Conservation (phyloP, 805 yeast species). For the Myxozyma udenii region DNA sequence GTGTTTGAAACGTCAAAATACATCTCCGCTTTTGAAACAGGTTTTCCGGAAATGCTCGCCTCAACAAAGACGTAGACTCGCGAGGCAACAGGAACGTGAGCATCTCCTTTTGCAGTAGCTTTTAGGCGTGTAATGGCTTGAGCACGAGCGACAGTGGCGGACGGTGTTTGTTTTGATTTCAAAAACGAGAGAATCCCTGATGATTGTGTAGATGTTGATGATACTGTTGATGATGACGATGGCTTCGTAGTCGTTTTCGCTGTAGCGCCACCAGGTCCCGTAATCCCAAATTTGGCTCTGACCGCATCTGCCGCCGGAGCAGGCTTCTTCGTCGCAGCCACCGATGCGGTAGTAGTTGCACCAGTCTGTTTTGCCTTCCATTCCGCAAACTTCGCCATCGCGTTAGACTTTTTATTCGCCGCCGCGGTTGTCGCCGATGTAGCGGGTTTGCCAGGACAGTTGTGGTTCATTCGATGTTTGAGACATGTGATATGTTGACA, state of each 20-base stretch:
- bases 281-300: not conserved
- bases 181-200: slow-evolving; percentile 5
- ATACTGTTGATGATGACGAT: not conserved
- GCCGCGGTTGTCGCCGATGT: not conserved
- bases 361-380: slow-evolving; percentile 22
- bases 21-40: slow-evolving; percentile 34
- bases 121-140: slow-evolving; percentile 44
- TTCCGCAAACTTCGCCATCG: slow-evolving; percentile 28
- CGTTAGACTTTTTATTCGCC: slow-evolving; percentile 12
- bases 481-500: slow-evolving; percentile 43
- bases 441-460: slow-evolving; percentile 24
- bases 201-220: not conserved
- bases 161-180: slow-evolving; percentile 11
- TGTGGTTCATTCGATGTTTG: slow-evolving; percentile 29
- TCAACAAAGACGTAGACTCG: slow-evolving; percentile 50
- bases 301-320: not conserved
- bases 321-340: not conserved
- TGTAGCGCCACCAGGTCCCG: not conserved
- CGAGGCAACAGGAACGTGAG: slow-evolving; percentile 44
- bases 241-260: not conserved
- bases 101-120: slow-evolving; percentile 53
- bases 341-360: not conserved
- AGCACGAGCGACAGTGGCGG: slow-evolving; percentile 25
- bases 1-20: slow-evolving; percentile 58
- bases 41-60: not conserved